Evolutionary conservation across 495 filamentous ascomycete genomes (phyloP).

Genomic region (Gamarada debralockiae): DNA sequence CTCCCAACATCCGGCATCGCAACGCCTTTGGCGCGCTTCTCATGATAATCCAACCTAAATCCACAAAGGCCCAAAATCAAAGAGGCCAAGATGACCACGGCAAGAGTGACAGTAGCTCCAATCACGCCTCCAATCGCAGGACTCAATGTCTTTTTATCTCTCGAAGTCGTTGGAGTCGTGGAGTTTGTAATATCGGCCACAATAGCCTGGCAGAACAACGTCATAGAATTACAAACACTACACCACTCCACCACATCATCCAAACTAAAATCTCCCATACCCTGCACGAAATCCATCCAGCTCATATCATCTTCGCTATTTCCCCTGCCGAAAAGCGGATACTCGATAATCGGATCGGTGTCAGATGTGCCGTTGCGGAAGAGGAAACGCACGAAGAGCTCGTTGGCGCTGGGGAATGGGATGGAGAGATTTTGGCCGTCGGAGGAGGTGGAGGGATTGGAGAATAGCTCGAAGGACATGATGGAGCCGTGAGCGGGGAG

Average conservation of each 20-base stretch:
- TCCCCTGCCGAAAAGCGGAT: slow-evolving; percentile 56
- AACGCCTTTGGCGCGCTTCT: neutral
- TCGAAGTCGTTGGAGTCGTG: neutral
- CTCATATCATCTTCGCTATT: slow-evolving; percentile 41
- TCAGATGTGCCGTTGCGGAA: slow-evolving; percentile 63
- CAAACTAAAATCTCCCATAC: slow-evolving; percentile 50
- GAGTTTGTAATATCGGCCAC: neutral
- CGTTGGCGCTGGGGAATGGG: slow-evolving; percentile 35
- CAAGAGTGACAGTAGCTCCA: slow-evolving; percentile 59
- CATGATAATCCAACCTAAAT: slow-evolving; percentile 24
- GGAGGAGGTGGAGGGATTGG: slow-evolving; percentile 32
- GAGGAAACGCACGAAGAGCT: slow-evolving; percentile 62
- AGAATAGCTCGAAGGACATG: slow-evolving; percentile 65
- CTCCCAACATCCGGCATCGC: slow-evolving; percentile 7
- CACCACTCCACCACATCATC: slow-evolving; percentile 57
- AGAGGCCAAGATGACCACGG: slow-evolving; percentile 37
- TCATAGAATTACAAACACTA: slow-evolving; percentile 46
- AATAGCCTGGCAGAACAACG: slow-evolving; percentile 49
- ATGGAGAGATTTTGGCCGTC: slow-evolving; percentile 26
- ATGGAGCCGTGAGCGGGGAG: slow-evolving; percentile 55
- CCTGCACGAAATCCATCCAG: slow-evolving; percentile 51
- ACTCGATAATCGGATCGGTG: slow-evolving; percentile 38
- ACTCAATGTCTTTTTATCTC: neutral
- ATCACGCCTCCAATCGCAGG: slow-evolving; percentile 49
- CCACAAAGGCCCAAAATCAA: slow-evolving; percentile 34